Evolutionary conservation across 2,329 filamentous ascomycete species (phyloP).

Genomic region (Diaporthe longicolla): DNA sequence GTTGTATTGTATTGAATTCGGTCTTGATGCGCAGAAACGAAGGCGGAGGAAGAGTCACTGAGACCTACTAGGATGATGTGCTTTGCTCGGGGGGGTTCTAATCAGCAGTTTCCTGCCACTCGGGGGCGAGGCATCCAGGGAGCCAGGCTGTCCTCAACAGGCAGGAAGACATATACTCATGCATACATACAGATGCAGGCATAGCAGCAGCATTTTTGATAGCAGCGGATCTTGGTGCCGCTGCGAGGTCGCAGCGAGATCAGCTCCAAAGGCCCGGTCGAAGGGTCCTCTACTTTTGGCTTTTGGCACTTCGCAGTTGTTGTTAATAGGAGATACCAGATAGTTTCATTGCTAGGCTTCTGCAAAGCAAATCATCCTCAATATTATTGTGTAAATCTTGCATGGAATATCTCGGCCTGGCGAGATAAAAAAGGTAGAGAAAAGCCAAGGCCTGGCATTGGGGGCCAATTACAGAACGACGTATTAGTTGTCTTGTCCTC

Average conservation of each 20-base stretch:
- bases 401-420: neutral
- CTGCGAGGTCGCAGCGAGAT: neutral
- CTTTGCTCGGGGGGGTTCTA: neutral
- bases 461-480: neutral
- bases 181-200: constrained; percentile 7
- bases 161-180: constrained; percentile 13
- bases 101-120: neutral
- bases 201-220: neutral
- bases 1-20: constrained; percentile 41
- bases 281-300: neutral
- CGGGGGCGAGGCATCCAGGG: neutral
- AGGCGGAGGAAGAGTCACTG: constrained; percentile 1
- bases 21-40: constrained; percentile 16
- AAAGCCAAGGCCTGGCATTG: neutral
- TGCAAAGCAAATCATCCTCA: neutral
- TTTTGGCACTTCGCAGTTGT: constrained; percentile 10
- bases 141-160: neutral
- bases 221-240: neutral
- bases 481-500: too few species aligned
- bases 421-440: neutral
- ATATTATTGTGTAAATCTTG: neutral
- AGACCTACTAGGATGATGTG: neutral
- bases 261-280: neutral
- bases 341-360: constrained; percentile 7
- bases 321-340: constrained; percentile 36